Conservation (phyloP, 2,329 filamentous ascomycete genomes). For the Arthrobotrys sinensis region DNA sequence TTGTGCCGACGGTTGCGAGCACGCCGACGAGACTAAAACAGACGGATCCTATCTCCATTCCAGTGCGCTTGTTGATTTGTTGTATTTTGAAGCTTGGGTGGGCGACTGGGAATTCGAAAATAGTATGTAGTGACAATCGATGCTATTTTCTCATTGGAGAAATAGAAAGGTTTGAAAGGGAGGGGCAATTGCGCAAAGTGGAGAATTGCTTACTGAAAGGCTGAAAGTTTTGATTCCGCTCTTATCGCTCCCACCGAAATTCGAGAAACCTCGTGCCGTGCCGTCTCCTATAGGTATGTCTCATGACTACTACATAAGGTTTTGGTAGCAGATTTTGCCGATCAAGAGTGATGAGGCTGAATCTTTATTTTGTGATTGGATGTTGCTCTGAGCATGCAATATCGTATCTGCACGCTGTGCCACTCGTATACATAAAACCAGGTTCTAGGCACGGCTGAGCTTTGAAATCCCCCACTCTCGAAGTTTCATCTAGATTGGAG, state of each 20-base stretch:
- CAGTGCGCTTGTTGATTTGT: neutral
- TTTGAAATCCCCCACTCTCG: too few species aligned
- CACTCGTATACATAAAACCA: too few species aligned
- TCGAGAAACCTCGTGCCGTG: neutral
- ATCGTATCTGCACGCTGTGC: neutral
- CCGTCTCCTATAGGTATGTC: neutral
- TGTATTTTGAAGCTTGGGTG: neutral
- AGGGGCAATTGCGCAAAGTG: neutral
- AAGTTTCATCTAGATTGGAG: too few species aligned
- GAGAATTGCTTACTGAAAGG: too few species aligned
- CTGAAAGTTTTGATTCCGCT: too few species aligned
- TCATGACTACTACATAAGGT: neutral
- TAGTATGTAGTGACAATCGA: neutral
- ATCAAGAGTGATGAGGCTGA: neutral
- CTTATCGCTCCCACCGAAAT: too few species aligned
- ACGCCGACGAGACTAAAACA: conserved; percentile 1
- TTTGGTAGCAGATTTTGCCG: neutral
- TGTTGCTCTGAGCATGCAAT: neutral
- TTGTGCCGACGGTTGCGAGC: conserved; percentile 19
- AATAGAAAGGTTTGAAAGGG: neutral
- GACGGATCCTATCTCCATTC: conserved; percentile 1
- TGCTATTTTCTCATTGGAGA: neutral
- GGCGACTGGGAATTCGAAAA: too few species aligned
- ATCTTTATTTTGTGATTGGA: neutral
- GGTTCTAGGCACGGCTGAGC: too few species aligned